Conservation (phyloP, 371 early-diverging fungal species). For the Homolaphlyctis polyrhiza region DNA sequence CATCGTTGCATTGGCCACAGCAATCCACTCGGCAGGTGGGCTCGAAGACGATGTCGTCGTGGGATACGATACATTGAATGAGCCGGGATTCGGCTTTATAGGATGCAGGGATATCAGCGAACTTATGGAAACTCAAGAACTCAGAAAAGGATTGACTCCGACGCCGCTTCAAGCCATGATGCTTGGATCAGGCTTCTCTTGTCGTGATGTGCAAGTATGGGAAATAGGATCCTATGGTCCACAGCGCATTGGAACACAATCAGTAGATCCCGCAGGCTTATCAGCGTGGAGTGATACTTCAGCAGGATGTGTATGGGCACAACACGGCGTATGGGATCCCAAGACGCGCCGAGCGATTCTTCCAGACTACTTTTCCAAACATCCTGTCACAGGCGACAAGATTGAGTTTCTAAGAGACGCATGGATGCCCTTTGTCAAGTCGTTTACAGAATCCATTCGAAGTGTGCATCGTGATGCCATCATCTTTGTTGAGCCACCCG, state of each 20-base stretch:
- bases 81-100: slow-evolving; percentile 66
- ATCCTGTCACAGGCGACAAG: slow-evolving; percentile 39
- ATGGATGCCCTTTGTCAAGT: slow-evolving; percentile 61
- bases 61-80: slow-evolving; percentile 75
- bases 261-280: slow-evolving; percentile 18
- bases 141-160: slow-evolving; percentile 63
- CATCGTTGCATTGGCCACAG: slow-evolving; percentile 24
- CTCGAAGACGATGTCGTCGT: slow-evolving; percentile 53
- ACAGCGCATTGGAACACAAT: slow-evolving; percentile 8
- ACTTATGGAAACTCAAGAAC: slow-evolving; percentile 50
- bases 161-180: slow-evolving; percentile 65
- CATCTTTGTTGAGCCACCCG: slow-evolving; percentile 65
- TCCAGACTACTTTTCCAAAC: slow-evolving; percentile 55
- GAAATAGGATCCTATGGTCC: slow-evolving; percentile 23
- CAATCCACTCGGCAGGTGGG: slow-evolving; percentile 17
- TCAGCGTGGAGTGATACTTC: slow-evolving; percentile 20
- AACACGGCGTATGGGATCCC: slow-evolving; percentile 38
- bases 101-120: slow-evolving; percentile 48
- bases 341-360: slow-evolving; percentile 38
- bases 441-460: slow-evolving; percentile 54
- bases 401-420: slow-evolving; percentile 58
- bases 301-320: slow-evolving; percentile 32
- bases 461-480: slow-evolving; percentile 48
- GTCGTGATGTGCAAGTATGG: slow-evolving; percentile 20
- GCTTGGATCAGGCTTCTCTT: slow-evolving; percentile 40